These are phyloP conservation scores for Cordyceps fumosorosea DNA, from an alignment of 2,329 filamentous ascomycete species.

Conservation along the genomic window DNA sequence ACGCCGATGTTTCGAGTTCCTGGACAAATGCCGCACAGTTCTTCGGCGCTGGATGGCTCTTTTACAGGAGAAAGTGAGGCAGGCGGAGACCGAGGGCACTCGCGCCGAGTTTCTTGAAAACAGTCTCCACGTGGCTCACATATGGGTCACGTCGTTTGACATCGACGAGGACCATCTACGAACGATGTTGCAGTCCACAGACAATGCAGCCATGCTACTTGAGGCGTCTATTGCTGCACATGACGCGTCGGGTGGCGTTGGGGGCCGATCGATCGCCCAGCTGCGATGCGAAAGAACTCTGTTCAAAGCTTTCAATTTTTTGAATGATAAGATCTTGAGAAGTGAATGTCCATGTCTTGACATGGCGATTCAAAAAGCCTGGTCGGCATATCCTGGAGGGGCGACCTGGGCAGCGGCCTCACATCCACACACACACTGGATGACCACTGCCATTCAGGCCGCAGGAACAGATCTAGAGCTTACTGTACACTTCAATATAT, in stretches of 20 bases:
- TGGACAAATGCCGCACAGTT: not conserved
- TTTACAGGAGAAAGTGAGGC: conserved; percentile 6
- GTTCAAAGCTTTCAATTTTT: not conserved
- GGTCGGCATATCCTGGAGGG: not conserved
- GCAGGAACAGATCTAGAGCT: not conserved
- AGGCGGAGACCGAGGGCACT: not conserved
- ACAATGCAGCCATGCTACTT: not conserved
- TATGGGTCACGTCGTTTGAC: conserved; percentile 3
- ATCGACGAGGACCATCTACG: not conserved
- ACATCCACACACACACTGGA: not conserved
- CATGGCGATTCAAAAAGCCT: not conserved
- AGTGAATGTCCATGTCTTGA: not conserved
- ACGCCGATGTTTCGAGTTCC: too few relatives aligned
- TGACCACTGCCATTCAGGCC: not conserved
- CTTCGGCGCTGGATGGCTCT: not conserved
- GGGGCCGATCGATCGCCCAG: not conserved
- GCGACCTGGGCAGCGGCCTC: not conserved
- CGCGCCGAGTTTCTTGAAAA: not conserved
- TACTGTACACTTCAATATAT: conserved; percentile 13
- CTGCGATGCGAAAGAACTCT: not conserved
- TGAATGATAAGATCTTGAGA: not conserved
- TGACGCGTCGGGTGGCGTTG: not conserved
- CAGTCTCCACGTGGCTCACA: not conserved
- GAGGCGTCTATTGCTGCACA: not conserved
- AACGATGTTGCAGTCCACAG: not conserved